Conservation (phyloP, 768 basidiomycete genomes). For the Lactifluus rugatus region DNA sequence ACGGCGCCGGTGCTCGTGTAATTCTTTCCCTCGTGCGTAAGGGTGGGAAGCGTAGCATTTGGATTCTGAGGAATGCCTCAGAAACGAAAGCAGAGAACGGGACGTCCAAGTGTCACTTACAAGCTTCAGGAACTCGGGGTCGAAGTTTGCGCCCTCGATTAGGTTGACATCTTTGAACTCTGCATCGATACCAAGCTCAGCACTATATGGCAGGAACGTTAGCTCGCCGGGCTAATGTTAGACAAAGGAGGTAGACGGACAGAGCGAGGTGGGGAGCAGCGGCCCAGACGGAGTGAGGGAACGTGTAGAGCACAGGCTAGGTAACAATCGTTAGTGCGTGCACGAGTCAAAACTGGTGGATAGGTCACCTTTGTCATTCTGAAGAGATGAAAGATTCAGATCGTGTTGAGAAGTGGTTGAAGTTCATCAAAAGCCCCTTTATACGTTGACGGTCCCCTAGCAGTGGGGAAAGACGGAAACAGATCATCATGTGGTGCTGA, state of each 20-base stretch:
- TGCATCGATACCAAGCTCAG: constrained; percentile 7
- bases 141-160: not conserved
- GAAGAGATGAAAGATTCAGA: no score
- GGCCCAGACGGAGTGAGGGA: not conserved
- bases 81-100: not conserved
- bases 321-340: not conserved
- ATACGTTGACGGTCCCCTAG: not conserved
- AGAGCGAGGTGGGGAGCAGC: not conserved
- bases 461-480: not conserved
- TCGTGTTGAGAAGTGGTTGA: no score
- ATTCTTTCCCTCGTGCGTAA: not conserved
- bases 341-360: not conserved
- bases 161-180: not conserved
- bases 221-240: not conserved
- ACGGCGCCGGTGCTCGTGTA: constrained; percentile 36
- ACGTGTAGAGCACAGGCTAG: constrained; percentile 5
- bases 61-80: constrained; percentile 12
- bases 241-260: not conserved
- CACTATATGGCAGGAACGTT: not conserved
- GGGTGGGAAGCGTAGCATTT: constrained; percentile 9
- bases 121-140: not conserved
- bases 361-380: not conserved
- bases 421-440: not conserved
- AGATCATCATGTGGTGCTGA: no score
- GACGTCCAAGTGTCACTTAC: not conserved